Evolutionary conservation across 1,284 basidiomycete genomes (phyloP).

Genomic region (Cerioporus squamosus): DNA sequence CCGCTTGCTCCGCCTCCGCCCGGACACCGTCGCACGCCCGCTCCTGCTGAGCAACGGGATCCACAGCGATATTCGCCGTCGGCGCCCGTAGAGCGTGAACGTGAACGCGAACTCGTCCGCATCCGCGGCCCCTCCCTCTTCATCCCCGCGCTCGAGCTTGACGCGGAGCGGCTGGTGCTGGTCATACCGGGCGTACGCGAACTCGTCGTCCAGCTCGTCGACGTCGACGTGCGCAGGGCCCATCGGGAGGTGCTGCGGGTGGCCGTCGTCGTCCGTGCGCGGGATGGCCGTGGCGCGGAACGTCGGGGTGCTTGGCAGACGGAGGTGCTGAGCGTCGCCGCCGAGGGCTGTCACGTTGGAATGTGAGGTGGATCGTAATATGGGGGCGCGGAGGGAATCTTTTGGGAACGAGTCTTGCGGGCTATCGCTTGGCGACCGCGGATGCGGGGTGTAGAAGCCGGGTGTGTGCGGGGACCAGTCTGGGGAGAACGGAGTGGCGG

Average conservation of each 20-base stretch:
- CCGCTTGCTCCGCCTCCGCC: slow-evolving; percentile 6
- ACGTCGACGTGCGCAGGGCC: slow-evolving; percentile 13
- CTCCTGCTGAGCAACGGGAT: slow-evolving; percentile 4
- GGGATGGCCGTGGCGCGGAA: slow-evolving; percentile 21
- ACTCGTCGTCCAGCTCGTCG: slow-evolving; percentile 21
- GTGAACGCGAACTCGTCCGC: slow-evolving; percentile 13
- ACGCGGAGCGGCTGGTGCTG: slow-evolving; percentile 15
- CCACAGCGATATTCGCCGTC: slow-evolving; percentile 12
- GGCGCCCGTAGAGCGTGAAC: slow-evolving; percentile 18
- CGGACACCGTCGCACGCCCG: background rate
- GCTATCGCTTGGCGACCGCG: slow-evolving; percentile 6
- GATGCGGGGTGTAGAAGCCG: slow-evolving; percentile 8
- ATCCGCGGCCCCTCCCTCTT: background rate
- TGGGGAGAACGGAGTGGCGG: slow-evolving; percentile 57
- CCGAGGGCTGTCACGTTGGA: background rate
- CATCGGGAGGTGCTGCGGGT: slow-evolving; percentile 4
- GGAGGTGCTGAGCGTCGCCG: slow-evolving; percentile 1
- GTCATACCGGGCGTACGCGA: slow-evolving; percentile 20
- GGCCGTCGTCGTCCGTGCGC: slow-evolving; percentile 1
- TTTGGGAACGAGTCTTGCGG: slow-evolving; percentile 16
- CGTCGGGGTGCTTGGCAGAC: slow-evolving; percentile 12
- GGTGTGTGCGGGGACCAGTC: slow-evolving; percentile 21
- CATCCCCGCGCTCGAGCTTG: slow-evolving; percentile 11
- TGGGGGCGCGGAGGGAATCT: slow-evolving; percentile 13
- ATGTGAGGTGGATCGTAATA: background rate